Base-by-base conservation (phyloP, 192 early-diverging fungal species). In the Linnemannia zychae region DNA sequence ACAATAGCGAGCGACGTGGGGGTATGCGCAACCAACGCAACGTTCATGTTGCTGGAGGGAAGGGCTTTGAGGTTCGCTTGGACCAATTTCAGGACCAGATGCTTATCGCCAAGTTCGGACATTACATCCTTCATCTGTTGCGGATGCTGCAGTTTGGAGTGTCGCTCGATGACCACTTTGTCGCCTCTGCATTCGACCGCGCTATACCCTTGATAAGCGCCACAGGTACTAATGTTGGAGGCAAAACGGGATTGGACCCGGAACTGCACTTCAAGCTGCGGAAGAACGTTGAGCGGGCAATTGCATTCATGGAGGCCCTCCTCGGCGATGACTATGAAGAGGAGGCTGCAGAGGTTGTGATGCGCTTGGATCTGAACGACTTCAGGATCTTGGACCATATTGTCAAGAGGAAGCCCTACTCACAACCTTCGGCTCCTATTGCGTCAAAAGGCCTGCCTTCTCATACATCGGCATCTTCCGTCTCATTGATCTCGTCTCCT, bases 81-180 rank as follows among this genome's bases (percentile, higher is more conserved):
- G 77, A 84, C 31, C 82, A 79, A 31, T 79, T 63, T 60, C 73
- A 73, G 49, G 82, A 84, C 47, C 82, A 84, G 68, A 24, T 75
- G 65, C 52, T 84, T 31, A 37, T 84, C 13, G 50, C 75, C 28
- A 78, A 75, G 37, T 79, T 84, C 67, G 82, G 82, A 11, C 76
- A 79, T 37, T 79, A 84, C 22, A 79, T 84, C 17, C 82, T 84
- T 31, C 36, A 68, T 48, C 52, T 84, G n/a, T 77, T 84, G 24
- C 71, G 73, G 77, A 84, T 84, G 77, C 28, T 84, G 17, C 72
- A 79, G 48, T 79, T 75, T 50, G 82, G 82, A 24, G 76, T 84
- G 37, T 84, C 72, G 24, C 33, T 79, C 15, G 73, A 84, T 4
- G 46, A 65, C 13, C 33, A 66, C 20, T 84, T 79, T 67, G 82